Percentiles rank a stretch among this genome's conserved stretches.
Conservation (phyloP, 371 early-diverging fungal species). For the Rhizopus arrhizus region DNA sequence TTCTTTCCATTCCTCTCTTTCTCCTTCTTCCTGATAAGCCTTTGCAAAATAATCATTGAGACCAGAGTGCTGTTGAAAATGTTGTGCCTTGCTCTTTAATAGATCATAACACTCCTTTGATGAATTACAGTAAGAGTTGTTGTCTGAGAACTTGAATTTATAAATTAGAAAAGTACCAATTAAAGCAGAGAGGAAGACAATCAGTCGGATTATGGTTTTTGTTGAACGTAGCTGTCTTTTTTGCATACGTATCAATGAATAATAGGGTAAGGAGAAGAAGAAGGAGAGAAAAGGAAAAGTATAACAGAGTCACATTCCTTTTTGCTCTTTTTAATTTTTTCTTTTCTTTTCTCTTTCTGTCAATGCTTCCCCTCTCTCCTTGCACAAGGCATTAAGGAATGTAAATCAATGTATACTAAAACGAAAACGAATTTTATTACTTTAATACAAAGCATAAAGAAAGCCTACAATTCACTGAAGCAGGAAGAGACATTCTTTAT, state of each 20-base stretch:
- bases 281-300: no score
- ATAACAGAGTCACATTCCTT: no score
- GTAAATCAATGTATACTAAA: no score
- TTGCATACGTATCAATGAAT: background rate
- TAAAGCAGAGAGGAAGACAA: background rate
- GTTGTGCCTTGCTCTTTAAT: constrained; percentile 20
- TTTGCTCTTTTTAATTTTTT: no score
- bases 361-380: no score
- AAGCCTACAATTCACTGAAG: no score
- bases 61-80: constrained; percentile 9
- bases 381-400: no score
- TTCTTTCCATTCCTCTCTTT: background rate
- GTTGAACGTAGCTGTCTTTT: constrained; percentile 14
- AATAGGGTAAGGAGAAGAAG: no score
- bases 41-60: background rate
- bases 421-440: no score
- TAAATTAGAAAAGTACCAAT: constrained; percentile 11
- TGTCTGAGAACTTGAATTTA: background rate
- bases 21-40: background rate
- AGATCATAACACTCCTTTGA: constrained; percentile 29
- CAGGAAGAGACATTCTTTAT: no score
- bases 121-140: constrained; percentile 15
- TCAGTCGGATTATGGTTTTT: constrained; percentile 11
- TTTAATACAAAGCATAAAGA: no score
- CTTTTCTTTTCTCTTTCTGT: no score